A percentile compares a stretch with the other conserved stretches of the same genome.
Conservation (phyloP, 2,329 filamentous ascomycete species). For the Aspergillus proliferans region DNA sequence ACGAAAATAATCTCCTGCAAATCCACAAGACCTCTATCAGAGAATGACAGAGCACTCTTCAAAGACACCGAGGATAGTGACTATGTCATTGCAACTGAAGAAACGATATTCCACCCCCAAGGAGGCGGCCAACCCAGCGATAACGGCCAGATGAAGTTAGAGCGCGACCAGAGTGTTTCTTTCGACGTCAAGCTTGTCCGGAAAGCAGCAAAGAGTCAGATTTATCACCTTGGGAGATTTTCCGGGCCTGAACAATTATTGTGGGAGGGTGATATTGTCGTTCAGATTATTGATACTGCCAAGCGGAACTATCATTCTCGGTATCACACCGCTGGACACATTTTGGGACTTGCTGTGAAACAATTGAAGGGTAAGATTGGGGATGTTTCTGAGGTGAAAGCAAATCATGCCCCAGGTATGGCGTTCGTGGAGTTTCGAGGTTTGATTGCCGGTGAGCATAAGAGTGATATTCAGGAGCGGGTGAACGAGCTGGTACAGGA, state of each 20-base stretch:
- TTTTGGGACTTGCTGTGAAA: constrained; percentile 23
- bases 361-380: constrained; percentile 13
- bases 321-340: constrained; percentile 26
- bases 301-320: constrained; percentile 24
- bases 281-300: constrained; percentile 17
- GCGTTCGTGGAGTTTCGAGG: constrained; percentile 25
- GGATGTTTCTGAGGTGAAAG: constrained; percentile 22
- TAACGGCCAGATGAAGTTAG: constrained; percentile 13
- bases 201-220: constrained; percentile 16
- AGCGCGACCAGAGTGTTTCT: no score
- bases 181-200: constrained; percentile 23
- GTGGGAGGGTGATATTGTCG: constrained; percentile 11
- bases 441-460: constrained; percentile 23
- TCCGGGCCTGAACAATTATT: constrained; percentile 3
- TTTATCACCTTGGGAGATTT: constrained; percentile 20
- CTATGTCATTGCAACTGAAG: constrained; percentile 16
- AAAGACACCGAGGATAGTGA: constrained; percentile 11
- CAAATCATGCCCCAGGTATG: constrained; percentile 23
- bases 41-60: constrained; percentile 15
- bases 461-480: constrained; percentile 22
- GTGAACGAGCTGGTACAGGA: constrained; percentile 19
- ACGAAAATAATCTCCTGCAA: constrained; percentile 17
- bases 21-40: constrained; percentile 13
- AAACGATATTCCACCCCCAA: constrained; percentile 26
- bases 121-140: constrained; percentile 24